phyloP scores from a whole-genome alignment of 2,329 filamentous ascomycete species.

The Juglanconis oblonga region DNA sequence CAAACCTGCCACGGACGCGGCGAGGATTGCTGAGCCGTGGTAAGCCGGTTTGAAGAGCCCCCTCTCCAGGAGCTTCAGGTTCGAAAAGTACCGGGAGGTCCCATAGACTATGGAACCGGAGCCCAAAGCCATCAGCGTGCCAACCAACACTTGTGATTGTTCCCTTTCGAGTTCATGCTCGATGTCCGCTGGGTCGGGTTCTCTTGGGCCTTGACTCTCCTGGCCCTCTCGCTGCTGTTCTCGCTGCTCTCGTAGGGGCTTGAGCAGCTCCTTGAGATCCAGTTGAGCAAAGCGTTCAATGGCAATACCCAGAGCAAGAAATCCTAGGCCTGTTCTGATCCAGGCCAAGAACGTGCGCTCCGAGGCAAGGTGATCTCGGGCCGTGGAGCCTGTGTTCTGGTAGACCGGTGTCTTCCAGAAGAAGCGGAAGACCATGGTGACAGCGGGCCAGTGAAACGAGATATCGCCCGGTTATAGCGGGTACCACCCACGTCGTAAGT shows the following conservation, averaged over 20 bases:
- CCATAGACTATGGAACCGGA: slow-evolving; percentile 45
- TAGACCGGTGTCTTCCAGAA: slow-evolving; percentile 24
- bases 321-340: slow-evolving; percentile 49
- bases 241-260: slow-evolving; percentile 22
- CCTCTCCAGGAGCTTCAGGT: slow-evolving; percentile 37
- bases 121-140: slow-evolving; percentile 41
- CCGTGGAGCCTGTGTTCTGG: slow-evolving; percentile 46
- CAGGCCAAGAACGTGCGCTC: slow-evolving; percentile 53
- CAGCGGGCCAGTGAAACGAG: not conserved
- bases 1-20: slow-evolving; percentile 28
- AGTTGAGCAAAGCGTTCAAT: slow-evolving; percentile 44
- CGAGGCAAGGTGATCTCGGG: slow-evolving; percentile 51
- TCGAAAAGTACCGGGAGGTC: slow-evolving; percentile 44
- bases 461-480: not conserved
- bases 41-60: slow-evolving; percentile 39
- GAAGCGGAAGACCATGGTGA: slow-evolving; percentile 14
- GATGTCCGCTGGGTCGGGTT: not conserved
- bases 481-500: not conserved
- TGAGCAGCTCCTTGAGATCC: slow-evolving; percentile 31
- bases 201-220: slow-evolving; percentile 11
- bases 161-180: slow-evolving; percentile 25
- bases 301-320: slow-evolving; percentile 50
- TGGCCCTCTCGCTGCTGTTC: slow-evolving; percentile 15
- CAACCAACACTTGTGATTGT: slow-evolving; percentile 35
- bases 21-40: slow-evolving; percentile 28